These are phyloP conservation scores for Hibiscus trionum DNA, from an alignment of 345 rosid species.

Conservation along the genomic window DNA sequence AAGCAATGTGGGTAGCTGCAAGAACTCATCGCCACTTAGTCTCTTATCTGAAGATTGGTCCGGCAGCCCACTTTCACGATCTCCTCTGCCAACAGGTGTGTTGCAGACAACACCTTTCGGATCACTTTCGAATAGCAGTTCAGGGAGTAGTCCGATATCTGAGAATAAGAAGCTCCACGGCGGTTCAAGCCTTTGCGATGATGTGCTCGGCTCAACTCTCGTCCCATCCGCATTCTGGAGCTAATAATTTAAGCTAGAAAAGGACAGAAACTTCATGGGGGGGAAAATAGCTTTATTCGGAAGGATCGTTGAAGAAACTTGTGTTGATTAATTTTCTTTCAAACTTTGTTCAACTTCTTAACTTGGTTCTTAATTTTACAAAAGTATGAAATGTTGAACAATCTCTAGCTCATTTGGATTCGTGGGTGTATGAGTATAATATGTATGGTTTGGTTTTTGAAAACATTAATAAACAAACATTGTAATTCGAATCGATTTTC, in stretches of 20 bases:
- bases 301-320: background rate
- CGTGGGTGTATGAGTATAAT: background rate
- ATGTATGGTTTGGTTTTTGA: no score
- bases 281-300: background rate
- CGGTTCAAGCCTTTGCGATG: slow-evolving; percentile 21
- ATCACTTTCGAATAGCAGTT: slow-evolving; percentile 59
- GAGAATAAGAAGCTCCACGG: slow-evolving; percentile 31
- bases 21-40: slow-evolving; percentile 24
- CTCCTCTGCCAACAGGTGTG: slow-evolving; percentile 31
- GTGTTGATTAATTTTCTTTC: background rate
- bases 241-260: background rate
- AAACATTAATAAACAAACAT: no score
- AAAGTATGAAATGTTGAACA: no score
- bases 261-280: background rate
- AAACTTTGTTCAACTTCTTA: no score
- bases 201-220: slow-evolving; percentile 24
- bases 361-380: no score
- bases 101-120: slow-evolving; percentile 43
- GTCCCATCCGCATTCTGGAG: slow-evolving; percentile 14
- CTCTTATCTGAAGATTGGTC: slow-evolving; percentile 30
- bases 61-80: slow-evolving; percentile 18
- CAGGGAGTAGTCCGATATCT: slow-evolving; percentile 42
- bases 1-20: slow-evolving; percentile 16
- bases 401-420: background rate
- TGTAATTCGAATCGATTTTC: no score